These are phyloP conservation scores for Sporobolomyces roseus DNA, from an alignment of 768 basidiomycete species.

Conservation along the genomic window DNA sequence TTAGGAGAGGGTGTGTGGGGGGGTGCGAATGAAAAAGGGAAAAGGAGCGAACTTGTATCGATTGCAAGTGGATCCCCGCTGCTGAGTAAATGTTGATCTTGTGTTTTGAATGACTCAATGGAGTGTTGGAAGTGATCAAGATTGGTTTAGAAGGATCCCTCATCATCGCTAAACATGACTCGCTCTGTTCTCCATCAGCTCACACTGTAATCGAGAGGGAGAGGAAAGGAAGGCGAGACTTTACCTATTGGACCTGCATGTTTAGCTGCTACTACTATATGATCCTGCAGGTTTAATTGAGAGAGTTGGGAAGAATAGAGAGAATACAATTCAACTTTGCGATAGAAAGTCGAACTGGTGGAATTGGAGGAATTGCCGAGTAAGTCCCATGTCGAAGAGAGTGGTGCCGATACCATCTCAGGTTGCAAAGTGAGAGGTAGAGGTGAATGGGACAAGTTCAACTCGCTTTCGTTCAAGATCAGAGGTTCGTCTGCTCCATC, in stretches of 20 bases:
- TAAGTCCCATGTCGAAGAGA: slow-evolving; percentile 81
- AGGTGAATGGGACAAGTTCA: no score
- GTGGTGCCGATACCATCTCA: slow-evolving; percentile 45
- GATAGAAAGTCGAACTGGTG: slow-evolving; percentile 80
- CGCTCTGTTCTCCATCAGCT: background rate
- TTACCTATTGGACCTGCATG: slow-evolving; percentile 88
- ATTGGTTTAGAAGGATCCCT: slow-evolving; percentile 76
- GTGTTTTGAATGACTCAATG: slow-evolving; percentile 53
- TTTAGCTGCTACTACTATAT: slow-evolving; percentile 71
- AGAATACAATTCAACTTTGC: slow-evolving; percentile 73
- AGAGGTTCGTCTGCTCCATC: no score
- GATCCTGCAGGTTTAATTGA: slow-evolving; percentile 70
- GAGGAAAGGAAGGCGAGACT: slow-evolving; percentile 34
- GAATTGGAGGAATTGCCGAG: slow-evolving; percentile 58
- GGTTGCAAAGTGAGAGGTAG: background rate
- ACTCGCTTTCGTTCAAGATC: no score
- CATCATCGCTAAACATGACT: slow-evolving; percentile 76
- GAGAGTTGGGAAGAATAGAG: slow-evolving; percentile 58
- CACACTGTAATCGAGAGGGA: background rate
- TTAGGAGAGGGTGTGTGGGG: slow-evolving; percentile 9
- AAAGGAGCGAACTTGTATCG: slow-evolving; percentile 54
- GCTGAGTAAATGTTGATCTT: slow-evolving; percentile 85
- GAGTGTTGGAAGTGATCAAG: slow-evolving; percentile 60
- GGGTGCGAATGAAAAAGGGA: no score
- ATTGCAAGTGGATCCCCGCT: slow-evolving; percentile 62